Evolutionary conservation across 345 rosid genomes (phyloP), one percentile per base, ranked within the genome.

Genomic region (Isatis tinctoria): DNA sequence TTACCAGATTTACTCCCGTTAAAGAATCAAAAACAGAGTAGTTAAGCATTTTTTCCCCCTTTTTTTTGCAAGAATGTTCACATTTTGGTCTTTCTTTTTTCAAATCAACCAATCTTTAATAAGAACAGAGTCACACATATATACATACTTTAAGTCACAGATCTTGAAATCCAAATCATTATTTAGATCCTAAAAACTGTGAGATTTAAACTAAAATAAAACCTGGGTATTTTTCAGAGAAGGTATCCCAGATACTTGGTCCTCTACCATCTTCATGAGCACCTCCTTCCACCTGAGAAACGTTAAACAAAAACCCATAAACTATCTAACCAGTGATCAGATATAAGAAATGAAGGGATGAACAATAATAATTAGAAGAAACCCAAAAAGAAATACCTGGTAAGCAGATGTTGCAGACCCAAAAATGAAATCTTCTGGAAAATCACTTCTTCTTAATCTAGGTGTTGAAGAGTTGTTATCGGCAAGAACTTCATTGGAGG

Each of bases 221-320:
- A 82, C 83, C 82, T 71, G 84, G 82, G 37, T 60, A 41, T 47
- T 80, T 75, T 45, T 76, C 69, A 40, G 73, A 73, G 53, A 47
- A 78, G 1, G 77, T 75, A 57, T 83, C 86, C 86, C 86, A 83
- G 3, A 83, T 65, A 67, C 84, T 83, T 32, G 82, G 82, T 65
- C 86, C 84, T 83, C 83, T 83, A 14, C 86, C 86, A 75, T 74
- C 82, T 72, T 80, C 84, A 63, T 68, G 67, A 58, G 86, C 86
- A 41, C 36, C 86, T 67, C 84, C 86, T 81, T 83, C 86, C 13
- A 70, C 70, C 79, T 78, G 26, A 36, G 67, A 76, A 53, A 12
- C 13, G 30, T 59, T 16, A 24, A 30, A 45, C 6, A 17, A 67
- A 22, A 13, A 13, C 6, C 22, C 52, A 70, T 48, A 27, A 54